Base-by-base conservation (phyloP, 2,329 filamentous ascomycete genomes). In the Ramularia collo-cygni region DNA sequence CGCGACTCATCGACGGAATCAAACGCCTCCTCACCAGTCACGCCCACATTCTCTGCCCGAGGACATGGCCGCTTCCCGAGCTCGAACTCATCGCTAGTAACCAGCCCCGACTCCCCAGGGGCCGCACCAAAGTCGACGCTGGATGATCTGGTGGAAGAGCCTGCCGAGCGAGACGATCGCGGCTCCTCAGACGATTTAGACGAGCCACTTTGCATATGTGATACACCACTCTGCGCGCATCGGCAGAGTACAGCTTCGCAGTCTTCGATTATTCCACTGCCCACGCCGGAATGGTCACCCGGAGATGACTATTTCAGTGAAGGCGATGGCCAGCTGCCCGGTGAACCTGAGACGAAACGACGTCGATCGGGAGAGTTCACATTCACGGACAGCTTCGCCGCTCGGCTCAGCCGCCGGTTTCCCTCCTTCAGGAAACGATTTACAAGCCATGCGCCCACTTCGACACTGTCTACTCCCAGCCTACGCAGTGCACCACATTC, bases 61-160 rank as follows among this genome's bases (percentile, higher is more conserved):
- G 76, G 76, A 24, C 79, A 83, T 61, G 65, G 75, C 35, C 75
- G 79, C 52, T 77, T 76, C 53, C 75, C 80, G 16, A 90, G 85
- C 65, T 92, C 87, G 0, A 74, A 75, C 18, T 94, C 88, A 1
- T 94, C 88, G 4, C 69, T 86, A 41, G 81, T 84, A 40, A 71
- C 85, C 7, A 67, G 72, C 21, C 69, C 75, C 63, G 47, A 81
- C 71, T 40, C 81, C 72, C 44, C 81, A 72, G 43, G 73, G 66
- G 57, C 54, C 28, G 36, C 47, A 15, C 67, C 76, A 0, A 85
- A 85, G 64, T 74, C 77, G 44, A 74, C 73, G 37, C 70, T 95
- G 46, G 83, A 86, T 12, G 85, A 92, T 55, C 83, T 95, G 14
- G 77, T 88, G 56, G 89, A 95, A 62, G 88, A 94, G 56, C 80